Conservation (phyloP, 2,329 filamentous ascomycete species). For the Huntiella abstrusa region DNA sequence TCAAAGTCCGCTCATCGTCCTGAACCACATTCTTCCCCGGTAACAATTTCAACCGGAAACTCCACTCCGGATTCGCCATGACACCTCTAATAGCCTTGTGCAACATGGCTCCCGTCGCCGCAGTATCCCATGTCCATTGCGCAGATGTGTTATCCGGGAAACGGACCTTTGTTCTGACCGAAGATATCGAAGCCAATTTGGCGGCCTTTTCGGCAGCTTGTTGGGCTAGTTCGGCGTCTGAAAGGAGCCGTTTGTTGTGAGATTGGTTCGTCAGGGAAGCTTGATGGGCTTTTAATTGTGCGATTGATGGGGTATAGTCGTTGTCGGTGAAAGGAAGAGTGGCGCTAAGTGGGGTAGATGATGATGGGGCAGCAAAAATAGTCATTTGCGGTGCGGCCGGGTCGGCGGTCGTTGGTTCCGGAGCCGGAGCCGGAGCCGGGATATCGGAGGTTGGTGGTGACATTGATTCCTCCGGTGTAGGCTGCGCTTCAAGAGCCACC, state of each 20-base stretch:
- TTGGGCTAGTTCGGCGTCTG: constrained; percentile 63
- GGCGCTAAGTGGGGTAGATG: constrained; percentile 58
- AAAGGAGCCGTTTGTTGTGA: constrained; percentile 60
- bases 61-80: constrained; percentile 43
- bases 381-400: constrained; percentile 33
- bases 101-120: constrained; percentile 50
- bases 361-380: constrained; percentile 61
- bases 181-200: constrained; percentile 44
- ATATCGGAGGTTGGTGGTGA: neutral
- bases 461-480: neutral
- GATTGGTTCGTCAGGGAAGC: constrained; percentile 39
- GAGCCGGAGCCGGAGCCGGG: neutral
- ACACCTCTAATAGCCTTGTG: constrained; percentile 57
- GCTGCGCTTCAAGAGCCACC: neutral
- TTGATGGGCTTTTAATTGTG: constrained; percentile 59
- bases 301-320: constrained; percentile 60
- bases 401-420: constrained; percentile 14
- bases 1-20: constrained; percentile 36
- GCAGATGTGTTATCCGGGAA: constrained; percentile 75
- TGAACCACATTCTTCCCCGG: constrained; percentile 31
- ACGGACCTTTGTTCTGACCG: constrained; percentile 59
- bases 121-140: constrained; percentile 48
- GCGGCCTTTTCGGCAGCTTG: constrained; percentile 47
- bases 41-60: constrained; percentile 54
- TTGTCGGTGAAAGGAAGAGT: constrained; percentile 43